phyloP scores from a whole-genome alignment of 371 early-diverging fungal genomes.

The Chytridium lagenaria region DNA sequence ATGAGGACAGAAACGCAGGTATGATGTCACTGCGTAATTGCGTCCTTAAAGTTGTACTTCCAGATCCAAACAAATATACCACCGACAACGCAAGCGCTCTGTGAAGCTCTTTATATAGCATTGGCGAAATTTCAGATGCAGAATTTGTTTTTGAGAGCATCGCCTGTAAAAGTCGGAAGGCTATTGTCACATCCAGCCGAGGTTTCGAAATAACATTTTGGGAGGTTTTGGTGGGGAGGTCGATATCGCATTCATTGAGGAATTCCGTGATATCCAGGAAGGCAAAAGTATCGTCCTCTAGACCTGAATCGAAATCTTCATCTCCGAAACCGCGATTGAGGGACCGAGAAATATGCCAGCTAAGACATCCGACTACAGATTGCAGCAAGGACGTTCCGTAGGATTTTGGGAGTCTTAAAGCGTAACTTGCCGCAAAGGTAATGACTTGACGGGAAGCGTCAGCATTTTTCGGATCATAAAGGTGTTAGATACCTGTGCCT shows the following conservation, averaged over 20 bases:
- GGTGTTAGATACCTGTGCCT: background rate
- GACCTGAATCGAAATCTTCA: conserved; percentile 2
- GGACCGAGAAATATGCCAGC: background rate
- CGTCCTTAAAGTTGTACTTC: background rate
- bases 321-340: background rate
- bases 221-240: background rate
- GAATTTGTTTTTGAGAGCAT: background rate
- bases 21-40: conserved; percentile 3
- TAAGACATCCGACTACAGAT: background rate
- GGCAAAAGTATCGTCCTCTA: conserved; percentile 8
- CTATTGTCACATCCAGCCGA: background rate
- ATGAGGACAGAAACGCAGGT: background rate
- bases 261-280: background rate
- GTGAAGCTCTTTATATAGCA: background rate
- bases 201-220: background rate
- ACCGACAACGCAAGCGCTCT: background rate
- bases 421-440: background rate
- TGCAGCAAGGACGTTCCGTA: background rate
- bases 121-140: background rate
- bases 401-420: background rate
- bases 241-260: background rate
- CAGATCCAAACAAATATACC: conserved; percentile 3
- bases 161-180: background rate
- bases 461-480: background rate
- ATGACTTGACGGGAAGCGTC: background rate